These are phyloP conservation scores for Ilex aquifolium DNA, from an alignment of 257 asterid species.

Conservation along the genomic window DNA sequence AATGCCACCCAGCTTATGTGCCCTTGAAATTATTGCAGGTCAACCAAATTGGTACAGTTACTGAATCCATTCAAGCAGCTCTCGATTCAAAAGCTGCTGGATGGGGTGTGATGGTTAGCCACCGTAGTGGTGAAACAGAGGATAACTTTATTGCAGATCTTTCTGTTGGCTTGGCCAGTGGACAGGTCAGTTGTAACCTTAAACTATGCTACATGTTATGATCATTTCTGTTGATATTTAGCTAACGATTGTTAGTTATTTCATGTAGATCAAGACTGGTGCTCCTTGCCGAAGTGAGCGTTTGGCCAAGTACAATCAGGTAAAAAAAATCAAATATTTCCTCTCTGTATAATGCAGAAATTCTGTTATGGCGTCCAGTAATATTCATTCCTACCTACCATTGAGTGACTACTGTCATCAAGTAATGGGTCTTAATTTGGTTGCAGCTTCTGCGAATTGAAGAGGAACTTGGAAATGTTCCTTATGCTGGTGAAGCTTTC, in stretches of 20 bases:
- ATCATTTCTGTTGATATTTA: neutral
- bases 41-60: slow-evolving; percentile 92
- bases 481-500: slow-evolving; percentile 96
- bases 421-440: neutral
- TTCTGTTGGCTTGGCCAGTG: slow-evolving; percentile 95
- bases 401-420: no score
- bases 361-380: no score
- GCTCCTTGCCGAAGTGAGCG: slow-evolving; percentile 99
- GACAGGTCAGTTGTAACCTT: slow-evolving; percentile 54
- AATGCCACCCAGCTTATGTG: neutral
- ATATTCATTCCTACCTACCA: no score
- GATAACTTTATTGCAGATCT: slow-evolving; percentile 97
- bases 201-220: neutral
- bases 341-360: neutral
- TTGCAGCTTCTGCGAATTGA: slow-evolving; percentile 91
- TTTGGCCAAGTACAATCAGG: slow-evolving; percentile 96
- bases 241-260: slow-evolving; percentile 4
- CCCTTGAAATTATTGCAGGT: slow-evolving; percentile 45
- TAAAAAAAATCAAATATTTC: neutral
- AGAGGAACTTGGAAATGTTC: slow-evolving; percentile 87
- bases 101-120: slow-evolving; percentile 99
- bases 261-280: slow-evolving; percentile 86
- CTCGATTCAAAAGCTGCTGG: slow-evolving; percentile 98
- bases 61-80: slow-evolving; percentile 98
- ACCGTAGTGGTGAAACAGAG: slow-evolving; percentile 98